Evolutionary conservation across 1,284 basidiomycete species (phyloP).

Genomic region (Cystobasidium pallidum): DNA sequence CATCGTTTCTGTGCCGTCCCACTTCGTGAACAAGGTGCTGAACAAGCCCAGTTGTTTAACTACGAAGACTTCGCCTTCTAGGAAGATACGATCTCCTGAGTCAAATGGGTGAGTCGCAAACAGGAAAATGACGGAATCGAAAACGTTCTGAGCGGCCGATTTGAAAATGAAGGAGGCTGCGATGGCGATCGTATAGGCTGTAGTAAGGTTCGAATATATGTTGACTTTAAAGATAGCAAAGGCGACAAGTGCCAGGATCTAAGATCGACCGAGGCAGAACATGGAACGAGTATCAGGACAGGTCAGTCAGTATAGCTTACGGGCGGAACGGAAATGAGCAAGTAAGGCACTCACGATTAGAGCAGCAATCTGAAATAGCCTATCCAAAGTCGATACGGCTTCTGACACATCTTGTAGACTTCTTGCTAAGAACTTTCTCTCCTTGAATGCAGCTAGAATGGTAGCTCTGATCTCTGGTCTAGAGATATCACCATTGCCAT

Average conservation of each 20-base stretch:
- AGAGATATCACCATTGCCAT: constrained; percentile 45
- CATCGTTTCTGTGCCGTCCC: constrained; percentile 50
- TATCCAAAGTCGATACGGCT: constrained; percentile 36
- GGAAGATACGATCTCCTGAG: constrained; percentile 47
- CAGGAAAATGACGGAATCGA: constrained; percentile 49
- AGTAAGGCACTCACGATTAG: constrained; percentile 13
- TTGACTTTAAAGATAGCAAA: constrained; percentile 45
- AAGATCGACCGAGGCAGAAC: no score
- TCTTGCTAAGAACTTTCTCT: constrained; percentile 38
- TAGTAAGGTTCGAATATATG: constrained; percentile 46
- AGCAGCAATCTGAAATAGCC: constrained; percentile 28
- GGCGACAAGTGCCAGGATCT: constrained; percentile 37
- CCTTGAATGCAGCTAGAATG: constrained; percentile 42
- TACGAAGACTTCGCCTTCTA: constrained; percentile 45
- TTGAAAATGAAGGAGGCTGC: constrained; percentile 49
- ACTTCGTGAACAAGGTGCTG: constrained; percentile 45
- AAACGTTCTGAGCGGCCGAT: constrained; percentile 47
- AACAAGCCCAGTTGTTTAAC: constrained; percentile 47
- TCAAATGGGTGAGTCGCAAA: constrained; percentile 48
- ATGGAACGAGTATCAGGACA: constrained; percentile 4
- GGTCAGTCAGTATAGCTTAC: background rate
- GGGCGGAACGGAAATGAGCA: background rate
- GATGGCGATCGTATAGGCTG: constrained; percentile 47
- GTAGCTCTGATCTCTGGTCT: constrained; percentile 37
- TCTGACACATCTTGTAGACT: constrained; percentile 34